Base-by-base conservation (phyloP, 106 monocot species). In the Narthecium ossifragum region DNA sequence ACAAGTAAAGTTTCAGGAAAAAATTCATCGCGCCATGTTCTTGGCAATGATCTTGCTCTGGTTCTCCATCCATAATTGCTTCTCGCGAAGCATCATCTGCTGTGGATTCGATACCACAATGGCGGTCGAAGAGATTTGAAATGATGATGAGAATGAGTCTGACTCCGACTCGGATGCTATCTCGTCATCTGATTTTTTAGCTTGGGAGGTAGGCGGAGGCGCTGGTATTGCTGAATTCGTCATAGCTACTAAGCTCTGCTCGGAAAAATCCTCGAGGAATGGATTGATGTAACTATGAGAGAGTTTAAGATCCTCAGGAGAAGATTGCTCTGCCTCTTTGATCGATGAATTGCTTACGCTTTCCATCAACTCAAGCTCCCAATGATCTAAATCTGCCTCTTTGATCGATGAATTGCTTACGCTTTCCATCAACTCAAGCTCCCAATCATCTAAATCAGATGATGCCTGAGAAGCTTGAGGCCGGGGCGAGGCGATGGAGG, bases 331-430 rank as follows among this genome's bases (percentile, higher is more conserved):
- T 5, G 22, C 17, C 22, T 51, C 26, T 41, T 17, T 8, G 48
- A 12, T 55, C 26, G 54, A 51, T 10, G 28, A 45, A 5, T 37
- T 36, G n/a, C 47, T 69, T 2, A 67, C 70, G 31, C 60, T 73
- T 55, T 69, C 73, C 0, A 59, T 32, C 58, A 73, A 52, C 20
- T 63, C 64, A 20, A 65, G 73, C 45, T 77, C 77, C 82, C 73
- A 77, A 22, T 13, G 55, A 26, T 74, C 60, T 1, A 40, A 53
- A 11, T 69, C 25, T n/a, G 22, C 17, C 22, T 51, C 26, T 41
- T 17, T 8, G 48, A 12, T 55, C 26, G 54, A 51, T 10, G 28
- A 45, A 5, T 37, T 36, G n/a, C 47, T 69, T 2, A 67, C 70
- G 31, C 60, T 73, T 55, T 69, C 73, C 0, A 59, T 32, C 58